Evolutionary conservation across 2,329 filamentous ascomycete genomes (phyloP).

Genomic region (Sclerotinia nivalis): DNA sequence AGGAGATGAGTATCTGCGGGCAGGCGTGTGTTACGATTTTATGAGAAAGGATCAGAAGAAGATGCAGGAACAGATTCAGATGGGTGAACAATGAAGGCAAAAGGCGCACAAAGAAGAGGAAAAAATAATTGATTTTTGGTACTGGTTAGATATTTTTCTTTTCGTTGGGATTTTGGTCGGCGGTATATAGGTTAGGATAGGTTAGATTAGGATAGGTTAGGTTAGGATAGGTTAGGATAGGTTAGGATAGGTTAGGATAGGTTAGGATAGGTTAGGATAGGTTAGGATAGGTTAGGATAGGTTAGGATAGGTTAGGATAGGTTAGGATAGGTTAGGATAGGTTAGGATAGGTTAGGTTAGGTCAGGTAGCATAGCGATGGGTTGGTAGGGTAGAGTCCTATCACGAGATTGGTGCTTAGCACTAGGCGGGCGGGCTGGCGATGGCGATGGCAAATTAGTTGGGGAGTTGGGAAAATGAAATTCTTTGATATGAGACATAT

Average conservation of each 20-base stretch:
- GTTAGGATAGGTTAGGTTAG: not conserved
- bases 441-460: not conserved
- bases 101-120: not conserved
- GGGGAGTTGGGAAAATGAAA: not conserved
- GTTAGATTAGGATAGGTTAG: not conserved
- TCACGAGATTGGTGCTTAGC: not conserved
- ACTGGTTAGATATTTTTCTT: not conserved
- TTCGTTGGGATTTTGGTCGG: not conserved
- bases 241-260: not conserved
- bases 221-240: not conserved
- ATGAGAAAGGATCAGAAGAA: not conserved
- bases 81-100: not conserved
- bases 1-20: not conserved
- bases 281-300: not conserved
- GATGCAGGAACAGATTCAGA: not conserved
- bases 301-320: not conserved
- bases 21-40: slow-evolving; percentile 10
- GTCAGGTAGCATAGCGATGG: slow-evolving; percentile 3
- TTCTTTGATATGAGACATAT: not conserved
- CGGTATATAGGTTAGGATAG: slow-evolving; percentile 1
- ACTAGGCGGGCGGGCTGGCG: not conserved
- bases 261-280: not conserved
- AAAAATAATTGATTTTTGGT: not conserved
- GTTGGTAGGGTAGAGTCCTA: slow-evolving; percentile 4
- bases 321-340: not conserved